Base-by-base conservation (phyloP, 169 alveolate genomes). In the Eimeria mitis region DNA sequence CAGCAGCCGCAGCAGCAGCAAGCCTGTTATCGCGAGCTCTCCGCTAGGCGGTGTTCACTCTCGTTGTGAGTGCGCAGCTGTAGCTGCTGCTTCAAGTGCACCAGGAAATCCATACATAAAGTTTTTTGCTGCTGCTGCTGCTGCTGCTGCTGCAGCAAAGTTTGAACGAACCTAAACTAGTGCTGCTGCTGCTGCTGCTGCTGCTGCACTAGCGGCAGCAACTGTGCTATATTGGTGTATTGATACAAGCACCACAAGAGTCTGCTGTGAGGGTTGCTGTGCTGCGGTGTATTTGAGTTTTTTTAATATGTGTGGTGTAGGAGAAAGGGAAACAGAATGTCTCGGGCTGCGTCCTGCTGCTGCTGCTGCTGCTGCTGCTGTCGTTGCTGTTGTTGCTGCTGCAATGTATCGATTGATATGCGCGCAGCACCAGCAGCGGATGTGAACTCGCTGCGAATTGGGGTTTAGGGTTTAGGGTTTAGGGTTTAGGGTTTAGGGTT, bases 401-500 rank as follows among this genome's bases (percentile, higher is more conserved):
- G 47, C 47, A 19, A 8, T 31, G 19, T 5, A 19, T 63, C 4
- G 31, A 3, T 8, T 1, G 7, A 28, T 28, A 8, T 63, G 73
- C 73, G 25, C 16, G 40, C 37, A 28, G 73, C 73, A 59, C n/a
- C 28, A 59, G 5, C 68, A 8, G n/a, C 16, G 2, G 68, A n/a
- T n/a, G 28, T 8, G 28, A 59, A 59, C 68, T 13, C 5, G 59
- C 59, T 52, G 59, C n/a, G n/a, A n/a, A n/a, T n/a, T n/a, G n/a
- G n/a, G n/a, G n/a, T 4, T 21, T 11, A 44, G 89, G 89, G 68
- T 16, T 78, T 47, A 54, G 44, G 89, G 44, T 47, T 47, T 44
- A 47, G 89, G 70, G 89, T 79, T 47, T 37, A 54, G 71, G 96
- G 78, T 59, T 56, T 37, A 73, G 59, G 19, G 56, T 73, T 73